These are phyloP conservation scores for Loxodes magnus DNA, from an alignment of 73 alveolate genomes.

Conservation along the genomic window DNA sequence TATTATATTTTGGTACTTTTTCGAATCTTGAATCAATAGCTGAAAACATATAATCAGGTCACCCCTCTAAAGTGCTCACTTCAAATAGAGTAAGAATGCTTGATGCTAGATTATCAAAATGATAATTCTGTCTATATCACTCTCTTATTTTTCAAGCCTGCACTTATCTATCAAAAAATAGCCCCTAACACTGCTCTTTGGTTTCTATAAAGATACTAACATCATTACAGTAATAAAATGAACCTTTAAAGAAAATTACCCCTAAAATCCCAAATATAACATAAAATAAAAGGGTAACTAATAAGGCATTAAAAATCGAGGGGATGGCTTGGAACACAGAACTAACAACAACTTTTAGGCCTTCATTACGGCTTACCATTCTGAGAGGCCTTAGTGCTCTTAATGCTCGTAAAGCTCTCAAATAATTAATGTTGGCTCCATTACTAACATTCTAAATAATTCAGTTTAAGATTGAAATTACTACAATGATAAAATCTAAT, in stretches of 20 bases:
- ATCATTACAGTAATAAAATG: constrained; percentile 22
- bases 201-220: constrained; percentile 9
- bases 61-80: constrained; percentile 41
- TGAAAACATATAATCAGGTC: constrained; percentile 37
- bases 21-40: constrained; percentile 15
- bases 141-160: constrained; percentile 21
- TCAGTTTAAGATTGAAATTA: constrained; percentile 19
- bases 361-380: constrained; percentile 60
- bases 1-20: no score
- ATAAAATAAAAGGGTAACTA: constrained; percentile 41
- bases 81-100: constrained; percentile 53
- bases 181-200: constrained; percentile 30
- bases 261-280: constrained; percentile 59
- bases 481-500: constrained; percentile 31
- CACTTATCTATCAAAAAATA: constrained; percentile 15
- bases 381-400: constrained; percentile 63
- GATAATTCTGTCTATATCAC: constrained; percentile 19
- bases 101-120: constrained; percentile 45
- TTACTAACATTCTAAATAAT: constrained; percentile 4
- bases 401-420: constrained; percentile 44
- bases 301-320: constrained; percentile 40
- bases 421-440: constrained; percentile 9
- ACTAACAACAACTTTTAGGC: constrained; percentile 48
- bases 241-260: constrained; percentile 51
- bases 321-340: constrained; percentile 46